A percentile compares a stretch with the other conserved stretches of the same genome.
Conservation (phyloP, 2,329 filamentous ascomycete genomes). For the Penicillium sp. region DNA sequence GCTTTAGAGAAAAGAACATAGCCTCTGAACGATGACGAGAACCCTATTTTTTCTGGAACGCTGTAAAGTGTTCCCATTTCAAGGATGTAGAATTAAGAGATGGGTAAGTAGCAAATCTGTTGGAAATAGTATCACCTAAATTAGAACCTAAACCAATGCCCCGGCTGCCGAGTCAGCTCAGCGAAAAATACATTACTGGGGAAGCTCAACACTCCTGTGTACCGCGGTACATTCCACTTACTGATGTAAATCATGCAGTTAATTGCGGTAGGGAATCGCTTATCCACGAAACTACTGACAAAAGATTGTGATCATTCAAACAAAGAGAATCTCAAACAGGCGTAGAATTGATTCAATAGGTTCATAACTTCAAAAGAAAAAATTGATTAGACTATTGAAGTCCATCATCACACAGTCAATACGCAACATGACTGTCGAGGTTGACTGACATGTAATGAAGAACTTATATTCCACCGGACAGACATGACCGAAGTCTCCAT, state of each 20-base stretch:
- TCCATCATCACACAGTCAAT: not conserved
- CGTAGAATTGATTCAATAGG: not conserved
- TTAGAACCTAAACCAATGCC: not conserved
- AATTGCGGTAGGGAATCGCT: not conserved
- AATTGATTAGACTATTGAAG: not conserved
- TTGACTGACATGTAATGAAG: not conserved
- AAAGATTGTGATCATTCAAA: not conserved
- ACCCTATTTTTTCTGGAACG: not conserved
- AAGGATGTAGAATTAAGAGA: not conserved
- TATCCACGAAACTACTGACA: not conserved
- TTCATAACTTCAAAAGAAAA: not conserved
- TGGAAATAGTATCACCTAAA: not conserved
- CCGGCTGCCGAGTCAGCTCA: not conserved
- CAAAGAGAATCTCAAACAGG: not conserved
- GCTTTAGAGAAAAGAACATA: too few species aligned
- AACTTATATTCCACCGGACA: not conserved
- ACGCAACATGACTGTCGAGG: not conserved
- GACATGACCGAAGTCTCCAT: not conserved
- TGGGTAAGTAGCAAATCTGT: not conserved
- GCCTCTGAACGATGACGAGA: not conserved
- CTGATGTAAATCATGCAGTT: not conserved
- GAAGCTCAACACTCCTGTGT: too few species aligned
- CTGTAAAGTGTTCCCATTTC: not conserved
- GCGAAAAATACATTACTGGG: not conserved
- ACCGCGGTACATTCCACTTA: not conserved